A percentile compares a stretch with the other conserved stretches of the same genome.
Conservation (phyloP, 2,329 filamentous ascomycete species). For the Rhinocladiella mackenziei region DNA sequence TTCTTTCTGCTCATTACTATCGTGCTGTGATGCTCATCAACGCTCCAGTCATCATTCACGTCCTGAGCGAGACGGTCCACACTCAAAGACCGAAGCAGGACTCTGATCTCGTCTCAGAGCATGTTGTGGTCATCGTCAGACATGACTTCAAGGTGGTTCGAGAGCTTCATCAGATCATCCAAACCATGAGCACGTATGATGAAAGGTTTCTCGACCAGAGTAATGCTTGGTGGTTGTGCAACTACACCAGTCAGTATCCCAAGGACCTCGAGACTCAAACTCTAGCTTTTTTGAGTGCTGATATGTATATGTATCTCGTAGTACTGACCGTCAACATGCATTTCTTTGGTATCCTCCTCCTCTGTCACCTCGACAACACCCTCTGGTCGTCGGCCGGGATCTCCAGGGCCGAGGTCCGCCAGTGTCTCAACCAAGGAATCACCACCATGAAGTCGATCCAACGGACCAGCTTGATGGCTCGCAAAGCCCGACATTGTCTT, state of each 20-base stretch:
- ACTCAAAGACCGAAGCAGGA: background rate
- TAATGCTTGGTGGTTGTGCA: background rate
- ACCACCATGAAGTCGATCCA: background rate
- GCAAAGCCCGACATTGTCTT: background rate
- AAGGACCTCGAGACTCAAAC: background rate
- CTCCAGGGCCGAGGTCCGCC: background rate
- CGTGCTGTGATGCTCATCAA: conserved; percentile 1
- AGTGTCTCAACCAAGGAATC: background rate
- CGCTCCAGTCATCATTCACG: background rate
- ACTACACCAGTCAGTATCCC: background rate
- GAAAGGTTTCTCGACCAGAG: background rate
- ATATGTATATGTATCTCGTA: background rate
- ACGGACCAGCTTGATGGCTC: background rate
- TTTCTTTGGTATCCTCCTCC: conserved; percentile 2
- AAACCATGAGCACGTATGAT: background rate
- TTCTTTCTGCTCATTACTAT: conserved; percentile 1
- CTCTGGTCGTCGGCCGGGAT: background rate
- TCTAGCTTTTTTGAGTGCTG: background rate
- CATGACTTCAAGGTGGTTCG: background rate
- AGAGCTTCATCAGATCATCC: background rate
- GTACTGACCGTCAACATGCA: background rate
- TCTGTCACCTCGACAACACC: background rate
- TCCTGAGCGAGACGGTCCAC: background rate
- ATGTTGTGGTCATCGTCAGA: background rate
- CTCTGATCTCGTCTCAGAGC: background rate